Percentiles rank a stretch among this genome's conserved stretches.
Conservation (phyloP, 2,329 filamentous ascomycete species). For the Graphilbum ipis-grandicollis region DNA sequence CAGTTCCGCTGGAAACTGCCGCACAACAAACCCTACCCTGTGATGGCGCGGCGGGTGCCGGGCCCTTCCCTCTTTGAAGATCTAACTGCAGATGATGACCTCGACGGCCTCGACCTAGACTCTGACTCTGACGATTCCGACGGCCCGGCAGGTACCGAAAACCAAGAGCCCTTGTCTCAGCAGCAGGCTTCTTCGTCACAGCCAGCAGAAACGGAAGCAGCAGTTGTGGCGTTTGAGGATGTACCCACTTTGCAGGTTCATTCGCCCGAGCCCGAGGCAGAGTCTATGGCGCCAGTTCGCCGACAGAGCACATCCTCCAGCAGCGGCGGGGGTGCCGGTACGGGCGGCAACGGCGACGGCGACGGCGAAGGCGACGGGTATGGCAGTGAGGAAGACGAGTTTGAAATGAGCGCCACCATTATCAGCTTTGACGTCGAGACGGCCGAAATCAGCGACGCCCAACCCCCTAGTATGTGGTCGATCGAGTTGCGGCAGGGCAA, state of each 20-base stretch:
- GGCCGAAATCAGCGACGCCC: conserved; percentile 31
- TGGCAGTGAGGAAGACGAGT: conserved; percentile 34
- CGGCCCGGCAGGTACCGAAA: too few relatives aligned
- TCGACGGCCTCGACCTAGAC: too few relatives aligned
- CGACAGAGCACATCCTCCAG: too few relatives aligned
- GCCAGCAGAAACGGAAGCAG: too few relatives aligned
- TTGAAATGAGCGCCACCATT: conserved; percentile 35
- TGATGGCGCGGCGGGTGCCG: background rate
- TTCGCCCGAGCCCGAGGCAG: too few relatives aligned
- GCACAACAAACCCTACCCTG: background rate
- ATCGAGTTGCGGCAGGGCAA: conserved; percentile 37
- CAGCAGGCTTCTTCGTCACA: too few relatives aligned
- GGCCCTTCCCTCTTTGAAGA: background rate
- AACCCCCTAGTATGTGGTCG: conserved; percentile 37
- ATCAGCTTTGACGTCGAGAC: conserved; percentile 46
- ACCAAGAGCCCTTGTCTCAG: too few relatives aligned
- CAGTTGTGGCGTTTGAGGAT: too few relatives aligned
- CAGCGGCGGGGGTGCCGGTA: background rate
- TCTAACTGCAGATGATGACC: background rate
- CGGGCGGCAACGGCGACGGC: background rate
- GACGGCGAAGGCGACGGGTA: conserved; percentile 16
- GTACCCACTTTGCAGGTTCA: too few relatives aligned
- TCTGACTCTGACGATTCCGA: too few relatives aligned
- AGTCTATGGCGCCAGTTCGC: too few relatives aligned
- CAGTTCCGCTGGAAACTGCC: background rate